Evolutionary conservation across 1,139 yeast species (phyloP), one percentile per base, ranked within the genome.

Genomic region (Sugiyamaella novakii): DNA sequence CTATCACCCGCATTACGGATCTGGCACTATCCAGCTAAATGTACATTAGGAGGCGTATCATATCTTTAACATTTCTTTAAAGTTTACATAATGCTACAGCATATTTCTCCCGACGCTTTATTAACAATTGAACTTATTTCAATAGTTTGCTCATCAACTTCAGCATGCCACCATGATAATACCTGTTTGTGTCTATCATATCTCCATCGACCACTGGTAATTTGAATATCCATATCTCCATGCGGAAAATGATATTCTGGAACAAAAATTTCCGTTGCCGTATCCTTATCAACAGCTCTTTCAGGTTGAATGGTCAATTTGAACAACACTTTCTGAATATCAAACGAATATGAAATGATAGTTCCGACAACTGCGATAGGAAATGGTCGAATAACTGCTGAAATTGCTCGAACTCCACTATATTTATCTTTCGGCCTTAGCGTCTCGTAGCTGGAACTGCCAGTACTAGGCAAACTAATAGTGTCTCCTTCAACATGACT

Each of bases 301-400:
- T 52, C 50, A 14, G 66, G 58, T 10, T 51, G 55, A 21, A 87
- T 63, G 4, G 75, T 73, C 45, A 87, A 66, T 0, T 69, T 62
- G 59, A 79, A 86, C 33, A 66, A 67, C n/a, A 69, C 69, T 1
- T 68, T 61, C 42, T 68, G 67, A 51, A 84, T 57, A 54, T 83
- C 81, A 62, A 86, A 87, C 46, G 76, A 81, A 10, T 83, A 76
- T 19, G 66, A 64, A 3, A 76, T 65, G 11, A 71, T 68, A 0
- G 58, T 56, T 0, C 96, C 96, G 41, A 71, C 71, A 0, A 83
- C 74, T 2, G 83, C 78, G 3, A 80, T 65, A 1, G 86, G 80
- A 57, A 75, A 86, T 1, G 96, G 96, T 44, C 96, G 73, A 18
- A 86, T 70, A 2, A 84, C 76, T 0, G 95, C 87, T 49, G 77